Evolutionary conservation across 257 asterid species (phyloP).

Genomic region (Echium plantagineum): DNA sequence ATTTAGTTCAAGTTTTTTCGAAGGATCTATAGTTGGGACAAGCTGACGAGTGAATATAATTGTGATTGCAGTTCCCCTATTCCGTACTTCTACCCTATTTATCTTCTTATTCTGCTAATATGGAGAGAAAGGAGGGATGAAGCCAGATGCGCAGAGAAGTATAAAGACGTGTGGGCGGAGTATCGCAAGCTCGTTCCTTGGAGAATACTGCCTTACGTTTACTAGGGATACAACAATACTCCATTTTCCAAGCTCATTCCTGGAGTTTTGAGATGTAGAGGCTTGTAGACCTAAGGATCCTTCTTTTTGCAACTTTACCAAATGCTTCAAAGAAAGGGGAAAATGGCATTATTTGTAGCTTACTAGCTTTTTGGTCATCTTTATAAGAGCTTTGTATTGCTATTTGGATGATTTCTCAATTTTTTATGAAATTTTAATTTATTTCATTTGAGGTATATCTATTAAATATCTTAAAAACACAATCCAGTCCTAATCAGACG

Average conservation of each 20-base stretch:
- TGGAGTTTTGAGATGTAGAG: too few relatives aligned
- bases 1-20: not conserved
- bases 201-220: slow-evolving; percentile 79
- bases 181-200: slow-evolving; percentile 76
- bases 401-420: not conserved
- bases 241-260: not conserved
- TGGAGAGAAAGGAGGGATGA: slow-evolving; percentile 99
- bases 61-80: slow-evolving; percentile 60
- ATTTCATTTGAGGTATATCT: too few relatives aligned
- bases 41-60: not conserved
- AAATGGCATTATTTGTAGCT: not conserved
- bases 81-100: slow-evolving; percentile 85
- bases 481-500: too few relatives aligned
- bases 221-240: slow-evolving; percentile 18
- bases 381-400: not conserved
- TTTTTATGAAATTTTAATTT: too few relatives aligned
- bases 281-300: too few relatives aligned
- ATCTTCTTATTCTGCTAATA: slow-evolving; percentile 71
- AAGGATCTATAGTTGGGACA: not conserved
- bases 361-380: not conserved
- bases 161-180: slow-evolving; percentile 82
- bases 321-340: too few relatives aligned
- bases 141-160: slow-evolving; percentile 87
- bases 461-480: too few relatives aligned
- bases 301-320: too few relatives aligned